A percentile compares a stretch with the other conserved stretches of the same genome.
Conservation (phyloP, 352 stramenopile species). For the Salisapilia sapeloensis region DNA sequence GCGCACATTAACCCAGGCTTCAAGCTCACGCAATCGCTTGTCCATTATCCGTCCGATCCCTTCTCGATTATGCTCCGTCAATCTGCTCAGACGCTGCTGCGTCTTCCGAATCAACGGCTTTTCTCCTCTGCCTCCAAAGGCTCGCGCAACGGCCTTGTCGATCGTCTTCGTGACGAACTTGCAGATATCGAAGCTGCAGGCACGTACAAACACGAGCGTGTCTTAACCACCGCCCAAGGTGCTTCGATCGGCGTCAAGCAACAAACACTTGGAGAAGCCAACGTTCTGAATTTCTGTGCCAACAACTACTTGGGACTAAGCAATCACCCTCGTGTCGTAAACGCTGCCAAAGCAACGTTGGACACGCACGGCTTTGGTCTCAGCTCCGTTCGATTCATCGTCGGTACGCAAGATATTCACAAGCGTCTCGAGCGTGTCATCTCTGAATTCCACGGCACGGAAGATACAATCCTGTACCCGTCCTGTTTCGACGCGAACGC, state of each 20-base stretch:
- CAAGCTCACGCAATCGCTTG: too few species aligned
- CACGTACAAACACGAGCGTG: conserved; percentile 79
- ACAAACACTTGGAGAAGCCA: too few species aligned
- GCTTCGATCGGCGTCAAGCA: conserved; percentile 59
- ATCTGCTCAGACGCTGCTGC: too few species aligned
- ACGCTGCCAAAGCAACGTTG: conserved; percentile 68
- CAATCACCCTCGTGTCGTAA: conserved; percentile 74
- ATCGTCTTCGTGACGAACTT: conserved; percentile 60
- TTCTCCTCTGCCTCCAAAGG: conserved; percentile 11
- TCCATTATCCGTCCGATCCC: too few species aligned
- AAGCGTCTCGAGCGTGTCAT: conserved; percentile 83
- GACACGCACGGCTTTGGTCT: conserved; percentile 82
- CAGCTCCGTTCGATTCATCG: conserved; percentile 89
- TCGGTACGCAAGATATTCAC: conserved; percentile 89
- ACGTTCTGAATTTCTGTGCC: conserved; percentile 88
- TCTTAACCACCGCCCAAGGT: conserved; percentile 81
- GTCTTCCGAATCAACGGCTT: too few species aligned
- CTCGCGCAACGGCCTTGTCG: conserved; percentile 57
- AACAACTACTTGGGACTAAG: conserved; percentile 91
- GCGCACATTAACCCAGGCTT: too few species aligned
- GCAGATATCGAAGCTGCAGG: conserved; percentile 50
- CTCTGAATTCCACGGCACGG: conserved; percentile 86
- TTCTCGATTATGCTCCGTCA: too few species aligned
- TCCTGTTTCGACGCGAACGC: conserved; percentile 92
- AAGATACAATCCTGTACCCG: conserved; percentile 89